Conservation (phyloP, 176 grass and related monocot genomes). For the Alloteropsis semialata region DNA sequence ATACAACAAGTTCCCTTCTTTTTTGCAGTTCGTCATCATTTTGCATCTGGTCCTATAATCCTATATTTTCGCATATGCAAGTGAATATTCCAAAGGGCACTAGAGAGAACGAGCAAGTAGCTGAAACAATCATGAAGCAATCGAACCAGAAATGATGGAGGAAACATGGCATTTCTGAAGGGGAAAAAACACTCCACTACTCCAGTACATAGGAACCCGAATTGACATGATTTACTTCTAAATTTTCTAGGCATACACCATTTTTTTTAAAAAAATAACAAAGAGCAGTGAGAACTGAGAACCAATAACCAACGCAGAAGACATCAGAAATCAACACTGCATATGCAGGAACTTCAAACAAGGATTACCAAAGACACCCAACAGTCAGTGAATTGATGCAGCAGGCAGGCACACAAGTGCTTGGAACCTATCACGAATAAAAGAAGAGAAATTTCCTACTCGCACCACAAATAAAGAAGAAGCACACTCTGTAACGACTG, state of each 20-base stretch:
- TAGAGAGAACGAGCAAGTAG: not conserved
- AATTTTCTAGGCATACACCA: not conserved
- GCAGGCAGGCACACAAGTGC: not conserved
- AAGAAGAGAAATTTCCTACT: not conserved
- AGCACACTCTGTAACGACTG: not conserved
- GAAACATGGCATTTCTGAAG: not conserved
- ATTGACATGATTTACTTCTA: not conserved
- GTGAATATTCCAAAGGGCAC: not conserved
- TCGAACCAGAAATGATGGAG: constrained; percentile 14
- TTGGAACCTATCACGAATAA: not conserved
- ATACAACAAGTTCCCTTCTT: not conserved
- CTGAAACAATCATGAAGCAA: constrained; percentile 31
- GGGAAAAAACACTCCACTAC: not conserved
- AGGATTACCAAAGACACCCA: not conserved
- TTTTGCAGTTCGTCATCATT: not conserved
- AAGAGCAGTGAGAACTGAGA: too few species aligned
- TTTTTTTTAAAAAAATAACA: too few species aligned
- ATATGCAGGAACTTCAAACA: not conserved
- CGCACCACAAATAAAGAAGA: not conserved
- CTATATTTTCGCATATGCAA: not conserved
- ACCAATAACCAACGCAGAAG: too few species aligned
- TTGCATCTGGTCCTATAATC: not conserved
- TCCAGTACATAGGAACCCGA: not conserved
- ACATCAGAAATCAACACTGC: not conserved
- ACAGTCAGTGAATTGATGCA: not conserved